Conservation (phyloP, 1,139 yeast genomes). For the Scheffersomyces lignicola region DNA sequence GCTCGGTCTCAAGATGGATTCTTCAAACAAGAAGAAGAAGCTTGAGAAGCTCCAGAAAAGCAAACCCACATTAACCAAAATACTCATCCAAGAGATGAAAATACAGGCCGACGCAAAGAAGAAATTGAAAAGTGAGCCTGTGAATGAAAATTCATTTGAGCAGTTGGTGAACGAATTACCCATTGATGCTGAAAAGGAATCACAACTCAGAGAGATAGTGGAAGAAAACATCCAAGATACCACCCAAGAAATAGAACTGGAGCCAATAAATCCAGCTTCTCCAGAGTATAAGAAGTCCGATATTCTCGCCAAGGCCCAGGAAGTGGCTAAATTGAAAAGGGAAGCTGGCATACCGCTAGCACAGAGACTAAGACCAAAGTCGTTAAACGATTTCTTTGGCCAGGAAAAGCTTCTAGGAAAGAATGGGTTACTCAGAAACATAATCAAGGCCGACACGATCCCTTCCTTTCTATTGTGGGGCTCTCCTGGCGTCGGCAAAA, state of each 20-base stretch:
- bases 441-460: constrained; percentile 58
- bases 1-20: constrained; percentile 31
- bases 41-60: constrained; percentile 18
- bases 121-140: constrained; percentile 11
- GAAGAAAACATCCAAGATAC: constrained; percentile 7
- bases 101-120: constrained; percentile 15
- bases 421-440: constrained; percentile 68
- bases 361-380: constrained; percentile 77
- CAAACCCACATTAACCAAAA: constrained; percentile 31
- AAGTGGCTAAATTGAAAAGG: constrained; percentile 33
- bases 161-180: constrained; percentile 4
- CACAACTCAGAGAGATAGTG: constrained; percentile 1
- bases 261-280: constrained; percentile 9
- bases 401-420: constrained; percentile 80
- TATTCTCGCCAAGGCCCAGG: constrained; percentile 14
- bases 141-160: constrained; percentile 9
- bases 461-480: constrained; percentile 97
- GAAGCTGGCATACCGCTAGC: constrained; percentile 72
- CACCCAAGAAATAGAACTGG: not conserved
- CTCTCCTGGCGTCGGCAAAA: constrained; percentile 93
- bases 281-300: constrained; percentile 12
- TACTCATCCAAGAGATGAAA: constrained; percentile 34
- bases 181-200: not conserved
- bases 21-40: constrained; percentile 19
- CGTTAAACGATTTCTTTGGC: constrained; percentile 78